Evolutionary conservation across 1,139 yeast species (phyloP), one percentile per base, ranked within the genome.

Genomic region (Blastobotrys capitulatus): DNA sequence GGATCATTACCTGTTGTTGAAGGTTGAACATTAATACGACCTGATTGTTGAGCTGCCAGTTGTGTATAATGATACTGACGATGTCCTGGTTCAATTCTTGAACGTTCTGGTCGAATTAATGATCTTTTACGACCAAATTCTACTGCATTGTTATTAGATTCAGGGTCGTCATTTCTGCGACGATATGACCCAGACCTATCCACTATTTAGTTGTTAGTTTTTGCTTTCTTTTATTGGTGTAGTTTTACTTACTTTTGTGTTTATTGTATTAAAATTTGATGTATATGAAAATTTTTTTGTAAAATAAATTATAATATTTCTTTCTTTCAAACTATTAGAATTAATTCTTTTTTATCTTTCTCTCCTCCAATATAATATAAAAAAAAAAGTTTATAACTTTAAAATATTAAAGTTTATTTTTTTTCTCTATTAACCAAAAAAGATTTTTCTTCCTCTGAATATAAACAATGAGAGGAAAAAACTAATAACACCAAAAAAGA

Each of bases 11-110:
- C 95, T 1, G 92, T 83, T 2, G 83, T 67, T 0, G 89, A 79
- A 1, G 95, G 90, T 58, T 77, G 81, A 41, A 87, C 69, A 26
- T 65, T 62, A 53, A 86, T 70, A 59, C 82, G 83, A 52, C 73
- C 75, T 4, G 83, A 72, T 59, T 84, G 86, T 51, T 82, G 79
- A 9, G 92, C 84, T 25, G 84, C 83, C 19, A 61, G 64, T 59
- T 85, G 90, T n/a, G 88, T 78, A 66, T 87, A 87, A 64, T 86
- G 90, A 66, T 75, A 85, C 51, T 83, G 80, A 1, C 92, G 94
- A 62, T 86, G 86, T 53, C 76, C 77, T 13, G 79, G 81, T 56
- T 79, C 76, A 55, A 85, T 71, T 50, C 89, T 72, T 45, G 83
- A 80, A 56, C 96, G 75, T 64, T 88, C 96, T 1, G 94, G 95